Evolutionary conservation across 2,329 filamentous ascomycete genomes (phyloP).

Genomic region (Dactylonectria estremocensis): DNA sequence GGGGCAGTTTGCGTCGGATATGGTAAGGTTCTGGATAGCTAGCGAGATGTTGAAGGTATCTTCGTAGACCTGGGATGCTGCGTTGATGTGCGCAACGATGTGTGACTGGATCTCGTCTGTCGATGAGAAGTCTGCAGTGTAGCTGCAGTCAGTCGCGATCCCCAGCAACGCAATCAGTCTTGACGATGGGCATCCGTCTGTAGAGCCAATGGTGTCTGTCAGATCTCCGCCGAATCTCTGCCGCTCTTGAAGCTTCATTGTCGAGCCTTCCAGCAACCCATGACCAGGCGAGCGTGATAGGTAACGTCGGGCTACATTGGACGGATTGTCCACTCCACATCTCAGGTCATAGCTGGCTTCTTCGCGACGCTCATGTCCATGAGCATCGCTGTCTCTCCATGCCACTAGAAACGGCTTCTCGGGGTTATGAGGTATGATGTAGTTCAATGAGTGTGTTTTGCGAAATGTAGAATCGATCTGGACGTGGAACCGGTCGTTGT

Average conservation of each 20-base stretch:
- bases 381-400: conserved; percentile 31
- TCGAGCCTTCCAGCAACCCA: neutral
- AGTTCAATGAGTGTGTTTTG: neutral
- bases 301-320: conserved; percentile 9
- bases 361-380: neutral
- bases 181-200: conserved; percentile 82
- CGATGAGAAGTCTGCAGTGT: conserved; percentile 77
- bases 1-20: conserved; percentile 80
- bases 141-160: conserved; percentile 91
- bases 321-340: conserved; percentile 12
- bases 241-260: conserved; percentile 15
- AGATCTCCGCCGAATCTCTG: conserved; percentile 28
- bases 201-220: conserved; percentile 74
- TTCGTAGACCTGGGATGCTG: conserved; percentile 88
- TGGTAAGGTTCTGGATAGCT: conserved; percentile 83
- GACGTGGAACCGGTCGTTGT: conserved; percentile 34
- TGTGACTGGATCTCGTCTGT: conserved; percentile 75
- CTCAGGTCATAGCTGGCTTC: neutral
- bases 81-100: conserved; percentile 85
- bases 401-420: conserved; percentile 29
- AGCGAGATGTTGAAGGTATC: conserved; percentile 90
- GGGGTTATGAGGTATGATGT: neutral
- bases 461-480: conserved; percentile 35
- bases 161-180: conserved; percentile 90
- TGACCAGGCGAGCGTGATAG: neutral